Evolutionary conservation across 2,329 filamentous ascomycete species (phyloP), one percentile per base, ranked within the genome.

Genomic region (Ophiostoma ulmi): DNA sequence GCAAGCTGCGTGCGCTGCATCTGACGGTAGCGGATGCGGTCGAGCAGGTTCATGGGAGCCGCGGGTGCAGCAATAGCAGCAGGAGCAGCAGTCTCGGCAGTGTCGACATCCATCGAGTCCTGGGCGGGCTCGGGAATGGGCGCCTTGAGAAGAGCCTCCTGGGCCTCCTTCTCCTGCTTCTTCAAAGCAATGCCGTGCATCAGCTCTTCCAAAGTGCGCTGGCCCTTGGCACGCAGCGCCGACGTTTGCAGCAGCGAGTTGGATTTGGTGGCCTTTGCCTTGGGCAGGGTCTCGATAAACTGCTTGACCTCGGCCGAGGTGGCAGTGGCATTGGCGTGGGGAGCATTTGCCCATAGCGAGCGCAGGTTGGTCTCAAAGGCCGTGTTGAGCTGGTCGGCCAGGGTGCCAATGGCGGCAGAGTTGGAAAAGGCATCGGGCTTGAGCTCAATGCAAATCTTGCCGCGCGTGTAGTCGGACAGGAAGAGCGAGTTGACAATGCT

Each of bases 21-120:
- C 74, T 91, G 87, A 81, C 94, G 94, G 70, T 85, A 83, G 73
- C 90, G 89, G 73, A 96, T 86, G 67, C 91, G 89, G 78, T 94
- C 91, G 71, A 95, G 83, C 35, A 96, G 86, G 69, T 87, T 87
- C 81, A 90, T 88, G 80, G 88, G 70, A 0, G 67, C 6, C 1
- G 48, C 55, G 5, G 66, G 61, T n/a, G 70, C 48, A 35, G 64
- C 68, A 4, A 52, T 7, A 3, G 31, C 0, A 1, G 58, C 5
- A 10, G 65, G 58, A 36, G 70, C 35, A 22, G 58, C 70, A 5
- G 64, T 8, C 1, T 14, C 5, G 0, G 48, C 10, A 7, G 17
- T 39, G 63, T 72, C 71, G 31, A 72, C 66, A 3, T 72, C 39
- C 71, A 69, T 72, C 3, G 64, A 64, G 17, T 65, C 63, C 36